phyloP scores from a whole-genome alignment of 2,329 filamentous ascomycete genomes.

The Aureobasidium subglaciale region DNA sequence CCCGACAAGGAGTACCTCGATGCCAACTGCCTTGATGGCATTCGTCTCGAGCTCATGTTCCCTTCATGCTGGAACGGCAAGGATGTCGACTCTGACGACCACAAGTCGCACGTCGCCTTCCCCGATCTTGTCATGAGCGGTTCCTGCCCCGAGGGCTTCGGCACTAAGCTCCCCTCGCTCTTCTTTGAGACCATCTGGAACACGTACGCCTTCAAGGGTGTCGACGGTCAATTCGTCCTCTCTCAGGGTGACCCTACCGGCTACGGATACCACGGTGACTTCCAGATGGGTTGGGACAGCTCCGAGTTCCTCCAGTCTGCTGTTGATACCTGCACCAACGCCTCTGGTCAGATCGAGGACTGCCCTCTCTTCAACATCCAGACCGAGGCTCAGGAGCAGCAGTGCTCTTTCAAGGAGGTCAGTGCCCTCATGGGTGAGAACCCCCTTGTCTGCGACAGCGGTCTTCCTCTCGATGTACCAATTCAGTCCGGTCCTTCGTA shows the following conservation, averaged over 20 bases:
- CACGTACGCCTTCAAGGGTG: constrained; percentile 57
- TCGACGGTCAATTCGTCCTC: constrained; percentile 64
- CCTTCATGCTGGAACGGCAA: constrained; percentile 83
- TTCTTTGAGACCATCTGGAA: constrained; percentile 84
- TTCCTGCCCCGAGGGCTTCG: constrained; percentile 62
- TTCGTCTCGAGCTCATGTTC: constrained; percentile 81
- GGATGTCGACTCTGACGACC: constrained; percentile 47
- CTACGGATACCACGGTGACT: constrained; percentile 70
- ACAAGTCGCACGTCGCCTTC: constrained; percentile 66
- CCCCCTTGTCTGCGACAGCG: constrained; percentile 44
- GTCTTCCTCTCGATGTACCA: constrained; percentile 61
- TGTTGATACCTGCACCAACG: constrained; percentile 67
- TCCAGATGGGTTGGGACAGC: constrained; percentile 69
- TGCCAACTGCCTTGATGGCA: constrained; percentile 69
- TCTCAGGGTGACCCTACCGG: constrained; percentile 72
- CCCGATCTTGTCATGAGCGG: constrained; percentile 70
- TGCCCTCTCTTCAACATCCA: constrained; percentile 71
- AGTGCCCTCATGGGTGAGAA: constrained; percentile 51
- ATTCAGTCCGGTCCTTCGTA: constrained; percentile 39
- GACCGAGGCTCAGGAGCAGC: constrained; percentile 42
- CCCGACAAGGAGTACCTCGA: constrained; percentile 77
- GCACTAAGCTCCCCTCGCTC: constrained; percentile 62
- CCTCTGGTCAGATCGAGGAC: constrained; percentile 61
- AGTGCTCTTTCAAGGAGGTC: constrained; percentile 60
- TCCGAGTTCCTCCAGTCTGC: constrained; percentile 60